Percentiles rank a stretch among this genome's conserved stretches.
These are phyloP conservation scores for Suillus discolor DNA, from an alignment of 768 basidiomycete species.

Conservation along the genomic window DNA sequence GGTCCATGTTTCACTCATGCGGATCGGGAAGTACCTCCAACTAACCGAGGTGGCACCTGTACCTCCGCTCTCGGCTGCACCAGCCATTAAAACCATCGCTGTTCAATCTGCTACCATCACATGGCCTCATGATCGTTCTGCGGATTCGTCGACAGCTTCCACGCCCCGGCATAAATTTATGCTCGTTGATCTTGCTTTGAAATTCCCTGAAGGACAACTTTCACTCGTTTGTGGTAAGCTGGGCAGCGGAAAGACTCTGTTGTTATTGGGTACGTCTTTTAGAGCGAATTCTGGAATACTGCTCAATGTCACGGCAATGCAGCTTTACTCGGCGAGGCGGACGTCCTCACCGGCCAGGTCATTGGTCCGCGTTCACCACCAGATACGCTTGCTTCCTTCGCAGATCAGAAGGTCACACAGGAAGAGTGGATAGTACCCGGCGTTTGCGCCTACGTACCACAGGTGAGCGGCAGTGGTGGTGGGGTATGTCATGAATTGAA, in stretches of 20 bases:
- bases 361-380: conserved; percentile 85
- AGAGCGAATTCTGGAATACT: not conserved
- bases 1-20: conserved; percentile 81
- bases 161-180: conserved; percentile 80
- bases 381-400: conserved; percentile 66
- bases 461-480: conserved; percentile 41
- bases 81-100: conserved; percentile 52
- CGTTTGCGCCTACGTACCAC: conserved; percentile 86
- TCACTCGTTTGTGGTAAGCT: conserved; percentile 88
- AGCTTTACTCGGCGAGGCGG: conserved; percentile 88
- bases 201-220: conserved; percentile 79
- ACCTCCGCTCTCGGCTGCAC: conserved; percentile 55
- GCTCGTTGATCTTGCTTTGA: conserved; percentile 73
- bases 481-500: conserved; percentile 41
- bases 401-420: conserved; percentile 39
- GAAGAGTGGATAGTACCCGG: conserved; percentile 79
- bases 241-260: conserved; percentile 87
- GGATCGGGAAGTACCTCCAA: conserved; percentile 88
- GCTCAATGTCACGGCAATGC: conserved; percentile 15
- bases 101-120: conserved; percentile 87
- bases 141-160: conserved; percentile 55
- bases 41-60: conserved; percentile 71
- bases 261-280: conserved; percentile 57
- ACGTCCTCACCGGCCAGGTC: conserved; percentile 79
- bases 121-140: conserved; percentile 82